A percentile compares a stretch with the other conserved stretches of the same genome.
These are phyloP conservation scores for Trichoderma koningii DNA, from an alignment of 2,329 filamentous ascomycete genomes.

Conservation along the genomic window DNA sequence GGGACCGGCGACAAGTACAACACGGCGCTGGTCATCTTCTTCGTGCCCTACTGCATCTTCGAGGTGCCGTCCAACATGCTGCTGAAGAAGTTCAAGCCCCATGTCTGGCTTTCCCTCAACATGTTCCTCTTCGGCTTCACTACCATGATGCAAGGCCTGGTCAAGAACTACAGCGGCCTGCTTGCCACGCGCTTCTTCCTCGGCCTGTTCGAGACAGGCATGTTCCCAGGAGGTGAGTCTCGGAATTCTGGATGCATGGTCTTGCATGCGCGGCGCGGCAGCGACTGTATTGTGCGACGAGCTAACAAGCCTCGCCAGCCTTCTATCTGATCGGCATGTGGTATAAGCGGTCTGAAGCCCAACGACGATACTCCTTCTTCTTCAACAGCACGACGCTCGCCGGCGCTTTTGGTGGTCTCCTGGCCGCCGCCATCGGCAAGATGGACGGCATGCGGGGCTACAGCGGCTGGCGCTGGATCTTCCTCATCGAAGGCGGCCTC, in stretches of 20 bases:
- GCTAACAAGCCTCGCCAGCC: conserved; percentile 35
- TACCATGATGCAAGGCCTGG: conserved; percentile 74
- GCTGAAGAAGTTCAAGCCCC: conserved; percentile 63
- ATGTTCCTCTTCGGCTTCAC: conserved; percentile 83
- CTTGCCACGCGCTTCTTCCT: conserved; percentile 84
- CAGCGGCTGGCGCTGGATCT: conserved; percentile 77
- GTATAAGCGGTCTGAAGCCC: conserved; percentile 85
- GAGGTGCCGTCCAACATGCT: conserved; percentile 71
- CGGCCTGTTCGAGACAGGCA: conserved; percentile 73
- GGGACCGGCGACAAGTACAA: conserved; percentile 62
- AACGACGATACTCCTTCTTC: conserved; percentile 92
- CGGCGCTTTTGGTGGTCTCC: conserved; percentile 81
- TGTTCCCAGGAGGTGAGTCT: conserved; percentile 56
- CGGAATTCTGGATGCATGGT: neutral
- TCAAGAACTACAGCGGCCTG: conserved; percentile 74
- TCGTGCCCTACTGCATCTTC: conserved; percentile 72
- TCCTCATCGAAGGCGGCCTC: conserved; percentile 72
- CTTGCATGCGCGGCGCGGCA: neutral
- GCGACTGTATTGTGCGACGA: neutral
- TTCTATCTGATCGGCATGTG: conserved; percentile 81
- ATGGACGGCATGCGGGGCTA: conserved; percentile 74
- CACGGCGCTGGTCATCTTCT: conserved; percentile 77
- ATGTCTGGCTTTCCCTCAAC: conserved; percentile 74
- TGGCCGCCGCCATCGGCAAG: conserved; percentile 86
- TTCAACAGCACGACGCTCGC: conserved; percentile 80